Percentiles rank a stretch among this genome's conserved stretches.
phyloP scores from a whole-genome alignment of 2,329 filamentous ascomycete species.

The Cercospora sesami region DNA sequence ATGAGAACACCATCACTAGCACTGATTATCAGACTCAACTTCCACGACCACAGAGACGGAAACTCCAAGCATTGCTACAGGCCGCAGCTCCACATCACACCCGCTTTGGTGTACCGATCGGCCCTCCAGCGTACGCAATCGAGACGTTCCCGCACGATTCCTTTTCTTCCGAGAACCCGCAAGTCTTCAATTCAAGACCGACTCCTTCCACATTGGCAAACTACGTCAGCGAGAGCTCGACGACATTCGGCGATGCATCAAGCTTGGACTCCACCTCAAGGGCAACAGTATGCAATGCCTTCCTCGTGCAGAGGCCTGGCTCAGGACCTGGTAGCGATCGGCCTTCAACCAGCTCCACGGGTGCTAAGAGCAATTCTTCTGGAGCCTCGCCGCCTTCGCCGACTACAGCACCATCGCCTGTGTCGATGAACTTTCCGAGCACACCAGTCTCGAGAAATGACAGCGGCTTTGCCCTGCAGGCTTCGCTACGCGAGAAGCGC shows the following conservation, averaged over 20 bases:
- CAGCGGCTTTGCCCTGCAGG: constrained; percentile 82
- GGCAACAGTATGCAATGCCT: constrained; percentile 84
- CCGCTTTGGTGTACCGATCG: constrained; percentile 80
- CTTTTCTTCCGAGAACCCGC: constrained; percentile 81
- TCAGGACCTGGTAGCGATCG: constrained; percentile 64
- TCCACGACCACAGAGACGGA: constrained; percentile 84
- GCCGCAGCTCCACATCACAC: constrained; percentile 86
- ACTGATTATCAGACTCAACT: constrained; percentile 74
- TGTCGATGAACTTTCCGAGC: constrained; percentile 73
- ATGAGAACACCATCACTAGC: constrained; percentile 85
- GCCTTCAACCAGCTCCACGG: constrained; percentile 68
- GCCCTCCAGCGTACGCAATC: constrained; percentile 86
- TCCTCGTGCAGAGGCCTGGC: constrained; percentile 72
- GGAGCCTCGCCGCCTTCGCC: constrained; percentile 58
- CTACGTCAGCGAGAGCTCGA: constrained; percentile 85
- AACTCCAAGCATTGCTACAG: constrained; percentile 84
- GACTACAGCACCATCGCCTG: constrained; percentile 73
- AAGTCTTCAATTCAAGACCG: constrained; percentile 73
- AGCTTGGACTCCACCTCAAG: constrained; percentile 54
- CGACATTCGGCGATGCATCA: constrained; percentile 69
- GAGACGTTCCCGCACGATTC: constrained; percentile 90
- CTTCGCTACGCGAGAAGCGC: constrained; percentile 86
- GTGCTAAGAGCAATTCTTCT: constrained; percentile 37
- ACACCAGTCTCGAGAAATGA: constrained; percentile 87
- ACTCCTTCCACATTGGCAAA: constrained; percentile 73